A percentile compares a stretch with the other conserved stretches of the same genome.
These are phyloP conservation scores for Amanita muscaria DNA, from an alignment of 768 basidiomycete species.

Conservation along the genomic window DNA sequence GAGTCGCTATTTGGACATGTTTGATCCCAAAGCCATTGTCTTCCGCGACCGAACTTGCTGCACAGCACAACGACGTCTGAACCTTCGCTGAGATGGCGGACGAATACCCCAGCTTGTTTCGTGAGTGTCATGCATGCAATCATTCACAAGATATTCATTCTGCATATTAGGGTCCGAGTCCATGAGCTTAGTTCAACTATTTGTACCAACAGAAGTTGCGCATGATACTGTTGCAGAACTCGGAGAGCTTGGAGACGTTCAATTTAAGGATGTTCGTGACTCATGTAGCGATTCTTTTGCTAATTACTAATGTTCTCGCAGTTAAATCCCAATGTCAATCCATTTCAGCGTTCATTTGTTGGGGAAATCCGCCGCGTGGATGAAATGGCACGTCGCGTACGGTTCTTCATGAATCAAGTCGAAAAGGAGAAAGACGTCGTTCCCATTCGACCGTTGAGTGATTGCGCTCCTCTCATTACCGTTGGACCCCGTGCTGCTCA, in stretches of 20 bases:
- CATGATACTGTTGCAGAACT: constrained; percentile 95
- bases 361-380: constrained; percentile 92
- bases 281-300: background rate
- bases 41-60: background rate
- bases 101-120: constrained; percentile 79
- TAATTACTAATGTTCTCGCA: constrained; percentile 23
- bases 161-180: constrained; percentile 73
- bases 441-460: constrained; percentile 76
- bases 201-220: constrained; percentile 93
- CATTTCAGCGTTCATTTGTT: constrained; percentile 97
- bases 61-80: background rate
- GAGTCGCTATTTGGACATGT: background rate
- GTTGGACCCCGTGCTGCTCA: constrained; percentile 90
- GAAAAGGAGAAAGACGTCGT: constrained; percentile 78
- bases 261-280: constrained; percentile 86
- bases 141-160: constrained; percentile 11
- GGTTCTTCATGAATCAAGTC: constrained; percentile 84
- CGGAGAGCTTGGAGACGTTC: constrained; percentile 90
- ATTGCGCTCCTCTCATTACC: constrained; percentile 79
- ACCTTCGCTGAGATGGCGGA: constrained; percentile 45
- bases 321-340: constrained; percentile 92
- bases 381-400: constrained; percentile 91
- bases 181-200: constrained; percentile 97
- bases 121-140: constrained; percentile 34
- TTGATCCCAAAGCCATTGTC: background rate